These are phyloP conservation scores for Prunus salicina DNA, from an alignment of 306 rosid genomes.

Conservation along the genomic window DNA sequence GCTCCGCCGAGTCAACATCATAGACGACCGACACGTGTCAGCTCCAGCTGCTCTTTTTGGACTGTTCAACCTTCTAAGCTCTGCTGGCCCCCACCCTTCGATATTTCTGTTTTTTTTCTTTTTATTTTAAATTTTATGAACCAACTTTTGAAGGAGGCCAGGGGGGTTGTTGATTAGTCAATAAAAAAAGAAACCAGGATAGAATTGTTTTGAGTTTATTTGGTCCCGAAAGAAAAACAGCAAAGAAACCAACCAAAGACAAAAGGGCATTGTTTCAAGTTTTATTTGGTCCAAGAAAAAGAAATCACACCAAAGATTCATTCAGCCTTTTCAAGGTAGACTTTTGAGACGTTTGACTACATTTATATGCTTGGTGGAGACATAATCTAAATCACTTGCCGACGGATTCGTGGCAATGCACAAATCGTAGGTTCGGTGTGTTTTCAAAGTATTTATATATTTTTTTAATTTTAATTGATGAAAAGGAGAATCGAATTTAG, in stretches of 20 bases:
- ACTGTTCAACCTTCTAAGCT: slow-evolving; percentile 3
- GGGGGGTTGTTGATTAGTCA: background rate
- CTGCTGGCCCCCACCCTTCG: background rate
- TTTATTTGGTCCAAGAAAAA: background rate
- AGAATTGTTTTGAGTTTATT: background rate
- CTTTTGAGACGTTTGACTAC: background rate
- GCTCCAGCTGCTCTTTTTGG: slow-evolving; percentile 12
- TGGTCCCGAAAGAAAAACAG: slow-evolving; percentile 1
- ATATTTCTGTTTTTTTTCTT: background rate
- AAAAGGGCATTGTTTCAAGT: background rate
- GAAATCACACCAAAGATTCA: background rate
- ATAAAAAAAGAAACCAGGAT: background rate
- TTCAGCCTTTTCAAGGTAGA: slow-evolving; percentile 4
- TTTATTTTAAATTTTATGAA: background rate
- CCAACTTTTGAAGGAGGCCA: background rate
- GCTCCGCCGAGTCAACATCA: slow-evolving; percentile 45
- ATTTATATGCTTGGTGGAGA: background rate
- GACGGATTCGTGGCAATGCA: no score
- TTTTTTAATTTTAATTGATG: no score
- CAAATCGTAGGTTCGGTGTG: no score
- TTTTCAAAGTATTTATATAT: no score
- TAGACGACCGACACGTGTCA: slow-evolving; percentile 23
- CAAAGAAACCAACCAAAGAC: background rate
- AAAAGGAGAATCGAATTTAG: no score
- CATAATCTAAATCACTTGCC: no score